These are phyloP conservation scores for Craspedostauros australis DNA, from an alignment of 108 stramenopile species.

Conservation along the genomic window DNA sequence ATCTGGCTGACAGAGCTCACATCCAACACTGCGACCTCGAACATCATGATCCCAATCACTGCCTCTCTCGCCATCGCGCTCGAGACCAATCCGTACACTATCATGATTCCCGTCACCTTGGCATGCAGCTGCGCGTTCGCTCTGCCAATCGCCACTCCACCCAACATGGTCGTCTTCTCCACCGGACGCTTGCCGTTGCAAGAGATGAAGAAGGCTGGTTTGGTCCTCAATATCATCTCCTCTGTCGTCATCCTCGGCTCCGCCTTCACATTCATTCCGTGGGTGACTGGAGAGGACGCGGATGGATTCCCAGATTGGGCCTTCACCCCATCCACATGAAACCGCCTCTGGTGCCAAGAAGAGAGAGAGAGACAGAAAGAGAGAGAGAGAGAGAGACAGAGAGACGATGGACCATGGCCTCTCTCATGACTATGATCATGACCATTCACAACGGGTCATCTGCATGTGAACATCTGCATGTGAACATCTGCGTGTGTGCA, in stretches of 20 bases:
- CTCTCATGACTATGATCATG: too few relatives aligned
- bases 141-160: slow-evolving; percentile 12
- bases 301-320: slow-evolving; percentile 4
- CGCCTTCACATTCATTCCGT: background rate
- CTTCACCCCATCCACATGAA: too few relatives aligned
- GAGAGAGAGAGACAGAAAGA: too few relatives aligned
- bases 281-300: background rate
- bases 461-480: too few relatives aligned
- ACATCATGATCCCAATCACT: slow-evolving; percentile 11
- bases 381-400: too few relatives aligned
- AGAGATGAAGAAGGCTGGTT: slow-evolving; percentile 3
- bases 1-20: slow-evolving; percentile 5
- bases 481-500: too few relatives aligned
- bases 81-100: background rate
- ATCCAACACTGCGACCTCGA: slow-evolving; percentile 4
- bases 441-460: too few relatives aligned
- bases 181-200: slow-evolving; percentile 2
- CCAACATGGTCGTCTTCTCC: slow-evolving; percentile 17
- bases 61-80: background rate
- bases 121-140: slow-evolving; percentile 7
- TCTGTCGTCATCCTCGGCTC: background rate
- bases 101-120: slow-evolving; percentile 4
- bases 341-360: too few relatives aligned
- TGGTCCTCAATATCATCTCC: background rate
- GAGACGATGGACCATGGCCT: too few relatives aligned